Evolutionary conservation across 257 asterid genomes (phyloP).

Genomic region (Orobanche coerulescens): DNA sequence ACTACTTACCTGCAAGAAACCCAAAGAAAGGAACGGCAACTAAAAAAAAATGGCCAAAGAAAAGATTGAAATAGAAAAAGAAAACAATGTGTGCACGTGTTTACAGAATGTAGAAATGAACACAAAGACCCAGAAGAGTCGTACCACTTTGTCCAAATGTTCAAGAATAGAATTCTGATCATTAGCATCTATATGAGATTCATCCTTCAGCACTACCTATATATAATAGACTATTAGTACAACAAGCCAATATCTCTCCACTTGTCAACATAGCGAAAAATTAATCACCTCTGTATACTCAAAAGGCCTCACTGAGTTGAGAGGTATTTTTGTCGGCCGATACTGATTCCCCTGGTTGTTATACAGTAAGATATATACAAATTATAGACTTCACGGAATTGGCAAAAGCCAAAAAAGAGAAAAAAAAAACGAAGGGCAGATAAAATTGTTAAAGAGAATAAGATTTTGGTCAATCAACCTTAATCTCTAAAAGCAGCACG

Average conservation of each 20-base stretch:
- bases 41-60: not conserved
- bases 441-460: constrained; percentile 12
- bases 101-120: constrained; percentile 10
- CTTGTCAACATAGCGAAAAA: constrained; percentile 19
- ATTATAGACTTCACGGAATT: constrained; percentile 11
- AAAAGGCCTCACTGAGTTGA: constrained; percentile 86
- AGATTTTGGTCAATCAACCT: constrained; percentile 40
- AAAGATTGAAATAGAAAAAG: not conserved
- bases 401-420: not conserved
- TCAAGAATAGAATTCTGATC: constrained; percentile 92
- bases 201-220: constrained; percentile 91
- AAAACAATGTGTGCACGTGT: not conserved
- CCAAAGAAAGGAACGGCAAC: constrained; percentile 11
- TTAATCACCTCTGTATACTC: constrained; percentile 77
- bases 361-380: constrained; percentile 19
- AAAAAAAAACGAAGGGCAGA: not conserved
- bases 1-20: constrained; percentile 51
- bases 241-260: constrained; percentile 21
- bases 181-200: constrained; percentile 74
- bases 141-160: constrained; percentile 90
- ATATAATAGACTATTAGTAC: constrained; percentile 25
- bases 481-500: constrained; percentile 88
- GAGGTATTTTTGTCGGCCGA: constrained; percentile 93
- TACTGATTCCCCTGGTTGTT: constrained; percentile 79
- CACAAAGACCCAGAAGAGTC: constrained; percentile 17